Base-by-base conservation (phyloP, 208 protist species). In the Histomonas meleagridis region DNA sequence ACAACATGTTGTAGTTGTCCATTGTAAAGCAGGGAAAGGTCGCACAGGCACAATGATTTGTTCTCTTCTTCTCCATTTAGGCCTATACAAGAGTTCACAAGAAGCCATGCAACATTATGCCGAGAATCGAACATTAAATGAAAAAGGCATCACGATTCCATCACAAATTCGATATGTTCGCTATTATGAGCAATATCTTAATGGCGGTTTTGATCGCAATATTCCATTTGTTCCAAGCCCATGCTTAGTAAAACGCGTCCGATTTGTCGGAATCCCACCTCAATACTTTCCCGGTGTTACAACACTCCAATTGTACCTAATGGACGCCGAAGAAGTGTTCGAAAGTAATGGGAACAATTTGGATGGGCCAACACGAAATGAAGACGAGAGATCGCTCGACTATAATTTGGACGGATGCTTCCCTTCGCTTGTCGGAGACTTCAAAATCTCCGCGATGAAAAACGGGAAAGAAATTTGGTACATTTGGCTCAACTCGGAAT, bases 21-120 rank as follows among this genome's bases (percentile, higher is more conserved):
- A 98, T 93, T 98, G 97, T 94, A 98, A 98, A 92, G 97, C 97
- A 26, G 98, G 98, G 79, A 99, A 99, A 93, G 97, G 97, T 0
- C 94, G 97, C 14, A 98, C 97, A 40, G 97, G 97, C 43, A 92
- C 97, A 55, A 96, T 98, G 95, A 95, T 98, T 95, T 97, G 93
- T 93, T 94, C 70, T 91, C 92, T 91, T 9, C 18, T 93, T 9
- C 12, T 79, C 35, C 60, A 91, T 40, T 38, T 70, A 3, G 16
- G 38, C 1, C 49, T 46, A 32, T 76, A 40, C 32, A n/a, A 51
- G 16, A 32, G 23, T 38, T 10, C 90, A 5, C 9, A 35, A 35
- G 79, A 90, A 40, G 23, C 57, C 0, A 10, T 91, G 0, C 60
- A 32, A 32, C 95, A 95, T 92, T 97, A 96, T 91, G 96, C 95